These are phyloP conservation scores for Neurospora tetraspora DNA, from an alignment of 495 filamentous ascomycete species.

Conservation along the genomic window DNA sequence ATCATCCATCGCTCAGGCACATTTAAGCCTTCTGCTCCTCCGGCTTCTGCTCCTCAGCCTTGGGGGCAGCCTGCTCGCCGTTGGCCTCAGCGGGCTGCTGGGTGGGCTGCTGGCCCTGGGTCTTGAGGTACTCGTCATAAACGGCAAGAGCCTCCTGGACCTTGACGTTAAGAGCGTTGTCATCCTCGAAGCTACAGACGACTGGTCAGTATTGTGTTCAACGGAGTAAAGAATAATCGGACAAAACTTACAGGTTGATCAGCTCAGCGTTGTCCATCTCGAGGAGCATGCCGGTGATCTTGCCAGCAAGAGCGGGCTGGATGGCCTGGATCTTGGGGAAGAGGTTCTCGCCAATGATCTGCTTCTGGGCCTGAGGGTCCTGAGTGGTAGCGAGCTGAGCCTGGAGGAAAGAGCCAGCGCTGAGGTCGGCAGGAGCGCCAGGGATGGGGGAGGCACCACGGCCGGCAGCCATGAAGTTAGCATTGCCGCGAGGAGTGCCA, in stretches of 20 bases:
- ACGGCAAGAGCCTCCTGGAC: conserved; percentile 93
- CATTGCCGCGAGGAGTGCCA: conserved; percentile 25
- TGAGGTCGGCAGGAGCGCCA: conserved; percentile 25
- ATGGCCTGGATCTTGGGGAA: conserved; percentile 95
- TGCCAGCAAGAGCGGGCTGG: conserved; percentile 91
- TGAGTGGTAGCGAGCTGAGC: conserved; percentile 38
- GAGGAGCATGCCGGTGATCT: conserved; percentile 98
- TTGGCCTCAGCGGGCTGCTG: conserved; percentile 26
- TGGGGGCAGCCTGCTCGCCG: conserved; percentile 32
- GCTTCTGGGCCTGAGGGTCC: conserved; percentile 77
- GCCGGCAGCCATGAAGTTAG: conserved; percentile 37
- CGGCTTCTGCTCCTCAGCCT: conserved; percentile 44
- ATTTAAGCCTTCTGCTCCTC: conserved; percentile 44
- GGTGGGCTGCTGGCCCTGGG: conserved; percentile 12
- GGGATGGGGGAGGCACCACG: conserved; percentile 33
- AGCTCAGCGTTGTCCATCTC: conserved; percentile 98
- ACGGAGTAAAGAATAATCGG: neutral
- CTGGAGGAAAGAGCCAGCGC: conserved; percentile 34
- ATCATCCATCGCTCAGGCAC: neutral
- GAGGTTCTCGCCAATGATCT: conserved; percentile 91
- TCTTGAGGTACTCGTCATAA: conserved; percentile 97
- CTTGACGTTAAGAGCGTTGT: conserved; percentile 81
- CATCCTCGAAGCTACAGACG: conserved; percentile 67
- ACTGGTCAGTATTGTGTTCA: conserved; percentile 15
- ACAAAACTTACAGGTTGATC: conserved; percentile 76